phyloP scores from a whole-genome alignment of 768 basidiomycete genomes.

The Lactarius hatsudake region DNA sequence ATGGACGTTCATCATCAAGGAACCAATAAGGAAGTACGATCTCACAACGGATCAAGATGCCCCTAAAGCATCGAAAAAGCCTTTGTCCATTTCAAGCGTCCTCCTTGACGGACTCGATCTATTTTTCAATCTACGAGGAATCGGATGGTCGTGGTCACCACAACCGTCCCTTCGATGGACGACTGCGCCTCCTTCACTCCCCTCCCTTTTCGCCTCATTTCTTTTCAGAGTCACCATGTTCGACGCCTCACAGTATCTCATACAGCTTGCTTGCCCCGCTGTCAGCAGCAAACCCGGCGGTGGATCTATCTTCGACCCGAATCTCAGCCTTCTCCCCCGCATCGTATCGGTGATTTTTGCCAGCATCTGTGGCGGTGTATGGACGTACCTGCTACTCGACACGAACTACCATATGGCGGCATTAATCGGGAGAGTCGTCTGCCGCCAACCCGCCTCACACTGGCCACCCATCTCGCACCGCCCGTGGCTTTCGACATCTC shows the following conservation, averaged over 20 bases:
- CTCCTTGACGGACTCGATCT: constrained; percentile 19
- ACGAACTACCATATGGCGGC: constrained; percentile 30
- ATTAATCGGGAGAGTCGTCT: constrained; percentile 3
- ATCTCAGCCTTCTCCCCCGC: neutral
- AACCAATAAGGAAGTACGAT: neutral
- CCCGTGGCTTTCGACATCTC: constrained; percentile 32
- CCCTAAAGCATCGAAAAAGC: neutral
- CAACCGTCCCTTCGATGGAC: neutral
- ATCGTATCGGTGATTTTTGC: neutral
- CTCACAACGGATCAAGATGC: neutral
- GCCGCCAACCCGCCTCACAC: neutral
- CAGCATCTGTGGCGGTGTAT: constrained; percentile 11
- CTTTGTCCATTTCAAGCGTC: neutral
- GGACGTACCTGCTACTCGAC: constrained; percentile 21
- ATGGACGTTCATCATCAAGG: neutral
- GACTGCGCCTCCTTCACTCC: neutral
- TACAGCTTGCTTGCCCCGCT: constrained; percentile 6
- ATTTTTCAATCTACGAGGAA: constrained; percentile 11
- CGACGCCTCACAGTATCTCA: constrained; percentile 4
- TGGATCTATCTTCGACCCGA: constrained; percentile 4
- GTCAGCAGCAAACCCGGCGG: neutral
- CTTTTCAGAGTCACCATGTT: neutral
- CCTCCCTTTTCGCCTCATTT: neutral
- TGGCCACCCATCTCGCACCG: neutral
- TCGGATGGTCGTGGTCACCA: constrained; percentile 8